Percentiles rank a stretch among this genome's conserved stretches.
phyloP scores from a whole-genome alignment of 805 yeast species.

The Saccharomycopsis synnaedendra region DNA sequence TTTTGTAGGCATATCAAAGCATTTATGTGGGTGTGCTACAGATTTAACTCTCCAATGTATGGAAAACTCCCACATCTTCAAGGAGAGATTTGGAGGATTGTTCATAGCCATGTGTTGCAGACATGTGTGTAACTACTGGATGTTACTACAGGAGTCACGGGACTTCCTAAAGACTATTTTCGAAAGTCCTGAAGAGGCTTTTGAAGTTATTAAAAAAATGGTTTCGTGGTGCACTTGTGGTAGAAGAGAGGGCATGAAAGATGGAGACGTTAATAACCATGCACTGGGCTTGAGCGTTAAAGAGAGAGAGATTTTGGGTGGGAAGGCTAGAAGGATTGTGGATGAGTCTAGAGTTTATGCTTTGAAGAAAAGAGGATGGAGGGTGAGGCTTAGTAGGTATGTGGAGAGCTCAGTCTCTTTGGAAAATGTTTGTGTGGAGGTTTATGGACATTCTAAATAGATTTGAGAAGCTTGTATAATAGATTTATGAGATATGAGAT shows the following conservation, averaged over 20 bases:
- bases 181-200: conserved; percentile 18
- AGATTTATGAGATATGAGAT: too few relatives aligned
- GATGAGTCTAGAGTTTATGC: conserved; percentile 61
- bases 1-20: conserved; percentile 69
- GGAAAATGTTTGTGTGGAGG: conserved; percentile 52
- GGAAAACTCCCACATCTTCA: conserved; percentile 24
- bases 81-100: conserved; percentile 35
- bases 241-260: conserved; percentile 28
- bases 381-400: conserved; percentile 46
- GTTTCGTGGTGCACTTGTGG: conserved; percentile 91
- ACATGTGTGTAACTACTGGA: conserved; percentile 62
- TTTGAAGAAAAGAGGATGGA: conserved; percentile 27
- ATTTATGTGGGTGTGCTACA: conserved; percentile 90
- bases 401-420: conserved; percentile 45
- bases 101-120: conserved; percentile 91
- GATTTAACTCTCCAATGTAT: conserved; percentile 70
- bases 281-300: conserved; percentile 31
- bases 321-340: conserved; percentile 56
- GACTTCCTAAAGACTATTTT: conserved; percentile 26
- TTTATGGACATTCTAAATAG: conserved; percentile 18
- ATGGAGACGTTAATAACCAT: conserved; percentile 31
- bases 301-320: conserved; percentile 52
- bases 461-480: too few relatives aligned
- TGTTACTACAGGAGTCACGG: conserved; percentile 38
- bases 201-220: conserved; percentile 43